Base-by-base conservation (phyloP, 75 land plant species). In the Selaginella tamariscina region DNA sequence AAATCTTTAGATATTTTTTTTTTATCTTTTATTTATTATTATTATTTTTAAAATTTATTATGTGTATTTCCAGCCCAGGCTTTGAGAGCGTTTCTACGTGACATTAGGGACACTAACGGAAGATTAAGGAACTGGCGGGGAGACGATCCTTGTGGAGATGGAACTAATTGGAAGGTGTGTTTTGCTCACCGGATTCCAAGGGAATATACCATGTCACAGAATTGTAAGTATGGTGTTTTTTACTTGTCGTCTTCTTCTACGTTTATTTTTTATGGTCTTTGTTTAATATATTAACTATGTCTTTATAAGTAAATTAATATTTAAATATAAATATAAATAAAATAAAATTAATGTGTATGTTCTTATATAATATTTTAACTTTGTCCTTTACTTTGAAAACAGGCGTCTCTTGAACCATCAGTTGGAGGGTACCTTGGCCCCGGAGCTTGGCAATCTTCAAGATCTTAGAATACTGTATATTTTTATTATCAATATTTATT, bases 401-500 rank as follows among this genome's bases (percentile, higher is more conserved):
- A 71, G 72, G 32, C 72, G 67, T 2, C 31, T 71, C 18, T 31
- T 62, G 23, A 18, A 32, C 23, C 18, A 33, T 21, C 26, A 63
- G 1, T 30, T 71, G 18, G 22, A 29, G 60, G 72, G 72, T 22
- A 31, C 67, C n/a, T 71, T 71, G 69, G 29, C 67, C 13, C 72
- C 72, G 1, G 68, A 60, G 2, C 68, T 71, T 63, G 72, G 72
- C 15, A 63, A 71, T 62, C 69, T 71, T 23, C 22, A 26, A 27
- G 21, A 63, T 27, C 68, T 71, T 11, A 18, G 22, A 27, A 55
- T 55, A 9, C 21, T 69, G 71, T 69, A 55, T 55, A 64, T 55
- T 9, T 23, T 54, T 22, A 13, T 20, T 21, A 2, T 67, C 32
- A 18, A 21, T 20, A n/a, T 23, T 55, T 13, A 55, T 21, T 69